Base-by-base conservation (phyloP, 2,329 filamentous ascomycete species). In the Colletotrichum spinosum region DNA sequence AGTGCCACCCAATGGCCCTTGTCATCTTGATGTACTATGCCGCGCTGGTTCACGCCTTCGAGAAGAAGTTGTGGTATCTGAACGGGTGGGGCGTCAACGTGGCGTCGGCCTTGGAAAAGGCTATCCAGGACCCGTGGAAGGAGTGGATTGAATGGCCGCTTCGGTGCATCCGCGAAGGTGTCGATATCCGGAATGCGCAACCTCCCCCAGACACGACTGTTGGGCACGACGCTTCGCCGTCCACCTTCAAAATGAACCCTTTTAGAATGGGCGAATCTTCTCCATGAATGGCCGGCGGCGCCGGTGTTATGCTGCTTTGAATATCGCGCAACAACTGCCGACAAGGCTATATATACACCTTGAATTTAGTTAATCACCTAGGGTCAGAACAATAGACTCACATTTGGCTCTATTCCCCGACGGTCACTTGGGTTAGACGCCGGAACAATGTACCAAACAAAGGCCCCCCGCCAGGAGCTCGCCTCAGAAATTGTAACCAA, bases 1-100 rank as follows among this genome's bases (percentile, higher is more conserved):
- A 60, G 38, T 60, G 63, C 8, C 60, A 69, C 34, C 67, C 58
- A 0, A 67, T 70, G 59, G 68, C 69, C 8, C 67, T 70, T 13
- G 59, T 69, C 44, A 68, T 70, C 2, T 46, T 69, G 35, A 69
- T 68, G 62, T 68, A 70, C 52, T 70, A 67, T 51, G 68, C 69
- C 12, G 69, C 69, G 25, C 41, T 69, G 35, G 62, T 62, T 2
- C 49, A 63, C 6, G 53, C 68, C 1, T 52, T 56, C 15, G 63
- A 65, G n/a, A 52, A 53, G 4, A 62, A 65, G 15, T 38, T 62
- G 25, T 70, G 69, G 69, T 65, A 62, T 4, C 63, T 65, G 33
- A n/a, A 42, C 11, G 63, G 58, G 3, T 65, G 63, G 63, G 63
- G 58, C 2, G 33, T n/a, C 1, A 62, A 57, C 6, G 58, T 65